Base-by-base conservation (phyloP, 2,329 filamentous ascomycete genomes). In the Byssoonygena ceratinophila region DNA sequence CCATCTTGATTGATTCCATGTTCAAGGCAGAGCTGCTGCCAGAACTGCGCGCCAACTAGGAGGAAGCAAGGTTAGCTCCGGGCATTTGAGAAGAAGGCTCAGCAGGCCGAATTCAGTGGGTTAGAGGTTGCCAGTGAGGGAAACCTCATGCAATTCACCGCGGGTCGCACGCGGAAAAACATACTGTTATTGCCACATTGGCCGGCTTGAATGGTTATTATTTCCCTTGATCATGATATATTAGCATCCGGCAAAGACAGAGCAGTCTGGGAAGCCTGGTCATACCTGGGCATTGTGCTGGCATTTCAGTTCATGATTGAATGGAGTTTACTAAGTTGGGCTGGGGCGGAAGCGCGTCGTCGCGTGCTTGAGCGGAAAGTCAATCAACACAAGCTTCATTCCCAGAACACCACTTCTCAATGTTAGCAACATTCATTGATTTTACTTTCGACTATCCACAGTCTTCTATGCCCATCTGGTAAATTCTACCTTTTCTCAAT, bases 151-250 rank as follows among this genome's bases (percentile, higher is more conserved):
- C 32, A 34, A 34, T 22, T n/a, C 1, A 20, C 7, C 11, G 6
- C 4, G 37, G 34, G 34, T 22, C 22, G 12, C 12, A 14, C 4
- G 6, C 6, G 32, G 29, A 22, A 29, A 58, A 57, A 85, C 87
- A 77, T 68, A 95, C 90, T 91, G 81, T 90, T 96, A 75, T 97
- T 97, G 80, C 91, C 92, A 79, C 92, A 97, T 74, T 97, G 92
- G 79, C 92, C 92, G 59, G 94, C 91, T 74, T 98, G 92, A 64
- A 98, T 85, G 57, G 94, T 98, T 72, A 98, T 98, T 65, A 98
- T 98, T 80, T 98, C 92, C 73, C 92, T 96, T n/a, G n/a, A n/a
- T n/a, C n/a, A 57, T 8, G 18, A 39, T 16, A 27, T 20, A 32
- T 52, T 40, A 52, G 50, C 32, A 36, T 4, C 16, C 23, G n/a